These are phyloP conservation scores for Corchorus olitorius DNA, from an alignment of 345 rosid species.

Conservation along the genomic window DNA sequence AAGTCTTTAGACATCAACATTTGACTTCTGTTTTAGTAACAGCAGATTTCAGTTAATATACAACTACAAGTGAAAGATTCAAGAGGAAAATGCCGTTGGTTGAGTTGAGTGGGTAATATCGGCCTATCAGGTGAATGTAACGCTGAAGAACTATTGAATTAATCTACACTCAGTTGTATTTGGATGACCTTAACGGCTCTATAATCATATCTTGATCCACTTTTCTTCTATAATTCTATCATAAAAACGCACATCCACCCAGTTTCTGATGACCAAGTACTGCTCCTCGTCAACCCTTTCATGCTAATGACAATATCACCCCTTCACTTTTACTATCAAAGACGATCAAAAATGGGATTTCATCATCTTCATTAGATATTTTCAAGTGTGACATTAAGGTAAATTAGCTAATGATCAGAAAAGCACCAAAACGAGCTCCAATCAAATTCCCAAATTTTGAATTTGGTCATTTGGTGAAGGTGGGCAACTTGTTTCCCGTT, in stretches of 20 bases:
- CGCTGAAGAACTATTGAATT: background rate
- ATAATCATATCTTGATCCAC: background rate
- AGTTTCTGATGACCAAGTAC: constrained; percentile 13
- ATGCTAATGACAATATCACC: background rate
- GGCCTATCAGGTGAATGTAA: background rate
- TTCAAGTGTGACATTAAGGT: constrained; percentile 3
- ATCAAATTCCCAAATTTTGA: background rate
- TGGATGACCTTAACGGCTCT: constrained; percentile 12
- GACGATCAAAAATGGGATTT: background rate
- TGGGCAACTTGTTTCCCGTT: background rate
- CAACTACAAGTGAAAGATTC: background rate
- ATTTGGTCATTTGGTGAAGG: background rate
- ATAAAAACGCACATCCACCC: constrained; percentile 17
- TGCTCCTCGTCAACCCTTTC: background rate
- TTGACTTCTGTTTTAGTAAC: background rate
- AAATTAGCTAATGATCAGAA: constrained; percentile 13
- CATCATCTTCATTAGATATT: background rate
- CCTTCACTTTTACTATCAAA: background rate
- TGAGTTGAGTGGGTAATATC: background rate
- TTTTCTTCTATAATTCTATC: background rate
- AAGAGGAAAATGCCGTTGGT: background rate
- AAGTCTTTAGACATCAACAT: too few species aligned
- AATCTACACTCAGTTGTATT: constrained; percentile 16
- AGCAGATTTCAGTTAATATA: background rate
- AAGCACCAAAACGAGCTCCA: background rate